phyloP scores from a whole-genome alignment of 768 basidiomycete genomes.

The Tubosaeta sp. region DNA sequence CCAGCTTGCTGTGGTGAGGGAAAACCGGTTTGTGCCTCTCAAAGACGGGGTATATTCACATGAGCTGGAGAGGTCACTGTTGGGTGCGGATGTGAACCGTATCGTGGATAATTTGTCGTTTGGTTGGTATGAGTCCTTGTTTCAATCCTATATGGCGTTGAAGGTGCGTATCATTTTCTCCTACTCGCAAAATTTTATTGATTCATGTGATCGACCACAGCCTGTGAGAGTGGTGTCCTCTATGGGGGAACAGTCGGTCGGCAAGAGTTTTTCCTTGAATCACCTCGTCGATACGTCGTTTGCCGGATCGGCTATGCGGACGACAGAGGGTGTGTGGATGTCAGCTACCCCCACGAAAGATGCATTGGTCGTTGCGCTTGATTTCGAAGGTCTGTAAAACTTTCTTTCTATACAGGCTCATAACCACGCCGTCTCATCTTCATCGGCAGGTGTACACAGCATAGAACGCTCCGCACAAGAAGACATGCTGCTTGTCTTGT shows the following conservation, averaged over 20 bases:
- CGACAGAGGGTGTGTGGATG: no score
- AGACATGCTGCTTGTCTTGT: no score
- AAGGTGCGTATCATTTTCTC: constrained; percentile 34
- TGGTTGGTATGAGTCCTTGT: constrained; percentile 64
- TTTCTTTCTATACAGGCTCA: no score
- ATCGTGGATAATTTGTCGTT: constrained; percentile 54
- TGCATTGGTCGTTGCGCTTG: no score
- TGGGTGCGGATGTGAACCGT: constrained; percentile 54
- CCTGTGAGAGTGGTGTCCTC: no score
- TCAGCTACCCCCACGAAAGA: no score
- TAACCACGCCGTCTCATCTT: no score
- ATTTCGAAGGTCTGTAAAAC: no score
- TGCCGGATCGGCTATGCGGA: no score
- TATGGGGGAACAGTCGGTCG: no score
- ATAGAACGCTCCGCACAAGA: constrained; percentile 58
- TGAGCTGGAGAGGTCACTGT: constrained; percentile 46
- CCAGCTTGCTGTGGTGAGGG: constrained; percentile 54
- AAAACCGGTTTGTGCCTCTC: constrained; percentile 58
- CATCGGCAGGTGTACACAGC: constrained; percentile 50
- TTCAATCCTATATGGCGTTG: constrained; percentile 56
- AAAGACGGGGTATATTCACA: constrained; percentile 53
- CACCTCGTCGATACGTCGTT: no score
- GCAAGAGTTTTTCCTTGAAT: no score
- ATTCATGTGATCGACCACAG: constrained; percentile 23
- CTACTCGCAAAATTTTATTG: constrained; percentile 33